Conservation (phyloP, 805 yeast genomes). For the Myxozyma udenii region DNA sequence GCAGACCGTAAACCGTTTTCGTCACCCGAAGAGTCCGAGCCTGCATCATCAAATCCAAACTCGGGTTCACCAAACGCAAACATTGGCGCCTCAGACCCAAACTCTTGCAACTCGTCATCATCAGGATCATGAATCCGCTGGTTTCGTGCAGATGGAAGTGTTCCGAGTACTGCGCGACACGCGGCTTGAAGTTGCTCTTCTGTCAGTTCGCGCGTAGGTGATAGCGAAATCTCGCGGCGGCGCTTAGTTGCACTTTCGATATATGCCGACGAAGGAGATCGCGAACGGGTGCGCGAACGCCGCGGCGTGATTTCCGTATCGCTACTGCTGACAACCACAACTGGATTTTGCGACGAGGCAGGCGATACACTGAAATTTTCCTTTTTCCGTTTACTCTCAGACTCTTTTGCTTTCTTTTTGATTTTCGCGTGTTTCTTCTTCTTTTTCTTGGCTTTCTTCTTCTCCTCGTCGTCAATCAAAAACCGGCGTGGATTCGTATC, state of each 20-base stretch:
- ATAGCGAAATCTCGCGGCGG: slow-evolving; percentile 1
- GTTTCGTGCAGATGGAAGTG: not conserved
- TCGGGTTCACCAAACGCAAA: too few relatives aligned
- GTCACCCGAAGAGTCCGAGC: not conserved
- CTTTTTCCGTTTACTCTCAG: not conserved
- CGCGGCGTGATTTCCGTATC: too few relatives aligned
- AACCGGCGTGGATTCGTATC: not conserved
- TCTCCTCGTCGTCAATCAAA: not conserved
- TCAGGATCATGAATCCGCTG: not conserved
- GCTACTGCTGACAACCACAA: not conserved
- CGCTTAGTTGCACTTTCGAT: not conserved
- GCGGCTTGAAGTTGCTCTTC: slow-evolving; percentile 8
- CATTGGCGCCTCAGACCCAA: too few relatives aligned
- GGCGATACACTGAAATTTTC: not conserved
- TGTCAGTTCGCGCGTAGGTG: slow-evolving; percentile 21
- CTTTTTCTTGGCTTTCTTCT: not conserved
- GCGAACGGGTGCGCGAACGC: too few relatives aligned
- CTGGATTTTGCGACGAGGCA: not conserved
- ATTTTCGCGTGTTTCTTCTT: not conserved
- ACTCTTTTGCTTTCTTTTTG: not conserved
- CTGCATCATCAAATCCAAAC: not conserved
- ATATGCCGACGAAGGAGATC: not conserved
- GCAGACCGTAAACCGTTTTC: not conserved
- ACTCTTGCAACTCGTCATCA: not conserved
- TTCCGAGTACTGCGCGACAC: not conserved